phyloP scores from a whole-genome alignment of 805 yeast species.

The Metschnikowia picachoensis region DNA sequence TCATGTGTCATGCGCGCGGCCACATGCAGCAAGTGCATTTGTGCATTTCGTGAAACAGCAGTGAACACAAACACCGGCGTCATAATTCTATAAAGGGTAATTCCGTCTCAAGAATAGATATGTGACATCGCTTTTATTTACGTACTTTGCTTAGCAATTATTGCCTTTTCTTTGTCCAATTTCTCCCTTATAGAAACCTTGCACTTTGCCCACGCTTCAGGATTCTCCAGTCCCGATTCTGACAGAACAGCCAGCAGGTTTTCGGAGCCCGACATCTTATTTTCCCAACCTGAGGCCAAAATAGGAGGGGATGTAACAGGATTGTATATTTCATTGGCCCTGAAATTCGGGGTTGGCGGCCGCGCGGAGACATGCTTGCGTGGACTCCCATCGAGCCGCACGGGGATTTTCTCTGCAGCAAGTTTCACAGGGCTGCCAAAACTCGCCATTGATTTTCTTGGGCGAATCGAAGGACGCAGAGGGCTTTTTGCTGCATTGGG shows the following conservation, averaged over 20 bases:
- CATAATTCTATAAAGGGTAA: too few relatives aligned
- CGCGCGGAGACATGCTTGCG: slow-evolving; percentile 10
- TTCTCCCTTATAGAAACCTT: slow-evolving; percentile 24
- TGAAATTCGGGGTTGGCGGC: slow-evolving; percentile 24
- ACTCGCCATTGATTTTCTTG: slow-evolving; percentile 3
- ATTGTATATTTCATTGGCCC: slow-evolving; percentile 23
- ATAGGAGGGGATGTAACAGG: slow-evolving; percentile 21
- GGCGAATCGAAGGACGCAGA: slow-evolving; percentile 3
- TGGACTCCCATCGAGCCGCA: slow-evolving; percentile 1
- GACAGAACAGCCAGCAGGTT: slow-evolving; percentile 6
- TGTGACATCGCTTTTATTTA: too few relatives aligned
- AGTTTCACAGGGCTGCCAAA: not conserved
- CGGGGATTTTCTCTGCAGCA: not conserved
- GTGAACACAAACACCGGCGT: too few relatives aligned
- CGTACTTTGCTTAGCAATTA: not conserved
- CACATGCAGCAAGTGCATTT: too few relatives aligned
- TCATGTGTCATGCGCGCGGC: not conserved
- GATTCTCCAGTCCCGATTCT: slow-evolving; percentile 2
- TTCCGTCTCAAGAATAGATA: too few relatives aligned
- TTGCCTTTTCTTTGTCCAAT: slow-evolving; percentile 19
- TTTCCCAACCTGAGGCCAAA: not conserved
- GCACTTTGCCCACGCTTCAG: slow-evolving; percentile 29
- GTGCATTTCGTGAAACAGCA: too few relatives aligned
- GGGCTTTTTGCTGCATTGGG: slow-evolving; percentile 1
- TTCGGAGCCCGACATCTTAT: not conserved